phyloP scores from a whole-genome alignment of 306 rosid genomes.

The Mucuna pruriens region DNA sequence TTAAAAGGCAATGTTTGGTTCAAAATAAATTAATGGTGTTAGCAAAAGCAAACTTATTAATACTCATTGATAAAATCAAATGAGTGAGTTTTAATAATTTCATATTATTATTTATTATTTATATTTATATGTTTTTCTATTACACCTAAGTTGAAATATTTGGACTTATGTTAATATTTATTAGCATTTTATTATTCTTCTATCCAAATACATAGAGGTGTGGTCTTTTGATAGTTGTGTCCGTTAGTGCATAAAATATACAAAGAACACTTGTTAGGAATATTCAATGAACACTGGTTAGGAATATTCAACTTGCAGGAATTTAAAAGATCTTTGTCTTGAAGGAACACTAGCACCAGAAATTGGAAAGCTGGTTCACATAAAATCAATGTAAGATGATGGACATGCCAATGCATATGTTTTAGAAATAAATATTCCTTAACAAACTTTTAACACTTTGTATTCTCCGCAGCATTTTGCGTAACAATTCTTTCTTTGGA shows the following conservation, averaged over 20 bases:
- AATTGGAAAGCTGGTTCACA: constrained; percentile 16
- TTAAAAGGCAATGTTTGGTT: background rate
- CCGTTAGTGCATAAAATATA: background rate
- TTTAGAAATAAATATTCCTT: background rate
- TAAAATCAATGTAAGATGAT: constrained; percentile 11
- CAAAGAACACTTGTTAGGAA: background rate
- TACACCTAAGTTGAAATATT: too few relatives aligned
- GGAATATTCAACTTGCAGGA: background rate
- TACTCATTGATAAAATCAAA: too few relatives aligned
- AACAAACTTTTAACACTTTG: background rate
- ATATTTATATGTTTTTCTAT: background rate
- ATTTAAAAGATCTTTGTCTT: constrained; percentile 3
- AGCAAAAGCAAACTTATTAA: too few relatives aligned
- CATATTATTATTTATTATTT: too few relatives aligned
- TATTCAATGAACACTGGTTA: background rate
- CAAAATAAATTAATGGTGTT: background rate
- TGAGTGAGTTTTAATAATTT: background rate
- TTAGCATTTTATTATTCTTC: background rate
- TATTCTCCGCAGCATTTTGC: constrained; percentile 2
- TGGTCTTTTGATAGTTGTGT: background rate
- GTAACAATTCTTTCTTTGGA: constrained; percentile 15
- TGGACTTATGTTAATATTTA: background rate
- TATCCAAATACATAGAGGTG: background rate
- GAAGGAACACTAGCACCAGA: constrained; percentile 26
- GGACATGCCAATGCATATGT: background rate